Evolutionary conservation across 495 filamentous ascomycete genomes (phyloP).

Genomic region (Hypoxylon lienhwacheense): DNA sequence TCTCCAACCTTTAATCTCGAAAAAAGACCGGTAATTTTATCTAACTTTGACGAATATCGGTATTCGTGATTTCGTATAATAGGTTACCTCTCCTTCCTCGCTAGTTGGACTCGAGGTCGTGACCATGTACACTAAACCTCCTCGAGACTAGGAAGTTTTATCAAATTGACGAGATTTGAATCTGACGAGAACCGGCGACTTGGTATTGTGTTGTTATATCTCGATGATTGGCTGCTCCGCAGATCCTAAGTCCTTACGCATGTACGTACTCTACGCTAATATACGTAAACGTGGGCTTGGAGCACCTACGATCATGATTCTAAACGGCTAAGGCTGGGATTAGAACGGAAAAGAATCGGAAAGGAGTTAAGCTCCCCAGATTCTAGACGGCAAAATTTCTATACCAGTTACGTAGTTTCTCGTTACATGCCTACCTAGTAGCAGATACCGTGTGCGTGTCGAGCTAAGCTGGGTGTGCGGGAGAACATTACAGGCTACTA

Average conservation of each 20-base stretch:
- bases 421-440: neutral
- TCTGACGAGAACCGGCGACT: constrained; percentile 18
- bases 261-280: constrained; percentile 16
- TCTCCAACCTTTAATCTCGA: neutral
- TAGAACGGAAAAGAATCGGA: constrained; percentile 35
- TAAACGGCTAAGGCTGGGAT: constrained; percentile 30
- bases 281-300: constrained; percentile 17
- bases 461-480: neutral
- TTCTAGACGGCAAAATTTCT: constrained; percentile 23
- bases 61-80: neutral
- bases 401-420: neutral
- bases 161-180: constrained; percentile 25
- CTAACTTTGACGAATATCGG: constrained; percentile 13
- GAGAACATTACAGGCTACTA: neutral
- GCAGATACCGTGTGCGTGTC: neutral
- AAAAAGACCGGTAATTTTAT: neutral
- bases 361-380: constrained; percentile 30
- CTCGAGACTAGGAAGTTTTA: constrained; percentile 15
- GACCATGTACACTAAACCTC: constrained; percentile 20
- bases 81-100: constrained; percentile 1
- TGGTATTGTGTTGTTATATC: constrained; percentile 14
- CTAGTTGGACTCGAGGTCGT: constrained; percentile 32
- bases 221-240: constrained; percentile 37
- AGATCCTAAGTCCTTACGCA: constrained; percentile 30
- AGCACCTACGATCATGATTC: constrained; percentile 29